Evolutionary conservation across 192 early-diverging fungal genomes (phyloP).

Genomic region (Mortierella antarctica): DNA sequence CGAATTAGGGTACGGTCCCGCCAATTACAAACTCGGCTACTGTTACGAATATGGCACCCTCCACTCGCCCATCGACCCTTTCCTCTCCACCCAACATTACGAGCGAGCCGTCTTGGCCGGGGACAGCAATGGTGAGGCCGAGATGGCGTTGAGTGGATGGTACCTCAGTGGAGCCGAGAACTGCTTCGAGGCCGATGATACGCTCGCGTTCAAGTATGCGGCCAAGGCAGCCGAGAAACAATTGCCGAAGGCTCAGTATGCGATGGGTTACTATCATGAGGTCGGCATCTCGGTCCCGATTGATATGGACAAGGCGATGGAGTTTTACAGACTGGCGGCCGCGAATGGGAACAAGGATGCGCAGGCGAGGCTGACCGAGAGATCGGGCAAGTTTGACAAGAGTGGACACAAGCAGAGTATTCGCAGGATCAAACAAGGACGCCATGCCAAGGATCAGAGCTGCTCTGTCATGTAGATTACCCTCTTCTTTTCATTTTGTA

Average conservation of each 20-base stretch:
- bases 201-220: slow-evolving; percentile 85
- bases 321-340: slow-evolving; percentile 29
- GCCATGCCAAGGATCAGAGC: slow-evolving; percentile 31
- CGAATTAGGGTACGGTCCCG: slow-evolving; percentile 74
- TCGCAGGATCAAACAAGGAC: slow-evolving; percentile 27
- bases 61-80: slow-evolving; percentile 72
- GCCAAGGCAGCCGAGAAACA: slow-evolving; percentile 84
- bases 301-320: slow-evolving; percentile 63
- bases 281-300: slow-evolving; percentile 75
- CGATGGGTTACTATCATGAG: slow-evolving; percentile 92
- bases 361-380: slow-evolving; percentile 22
- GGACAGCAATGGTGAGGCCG: slow-evolving; percentile 77
- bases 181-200: slow-evolving; percentile 71
- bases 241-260: slow-evolving; percentile 85
- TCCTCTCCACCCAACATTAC: slow-evolving; percentile 80
- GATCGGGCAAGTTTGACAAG: slow-evolving; percentile 14
- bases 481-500: background rate
- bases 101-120: slow-evolving; percentile 69
- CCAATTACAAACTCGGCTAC: slow-evolving; percentile 82
- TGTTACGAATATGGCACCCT: slow-evolving; percentile 83
- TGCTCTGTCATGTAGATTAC: slow-evolving; percentile 37
- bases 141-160: slow-evolving; percentile 91
- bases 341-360: slow-evolving; percentile 43
- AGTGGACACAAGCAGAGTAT: slow-evolving; percentile 32
- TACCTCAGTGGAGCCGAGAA: slow-evolving; percentile 84